Base-by-base conservation (phyloP, 2,329 filamentous ascomycete species). In the Thielaviopsis punctulata region DNA sequence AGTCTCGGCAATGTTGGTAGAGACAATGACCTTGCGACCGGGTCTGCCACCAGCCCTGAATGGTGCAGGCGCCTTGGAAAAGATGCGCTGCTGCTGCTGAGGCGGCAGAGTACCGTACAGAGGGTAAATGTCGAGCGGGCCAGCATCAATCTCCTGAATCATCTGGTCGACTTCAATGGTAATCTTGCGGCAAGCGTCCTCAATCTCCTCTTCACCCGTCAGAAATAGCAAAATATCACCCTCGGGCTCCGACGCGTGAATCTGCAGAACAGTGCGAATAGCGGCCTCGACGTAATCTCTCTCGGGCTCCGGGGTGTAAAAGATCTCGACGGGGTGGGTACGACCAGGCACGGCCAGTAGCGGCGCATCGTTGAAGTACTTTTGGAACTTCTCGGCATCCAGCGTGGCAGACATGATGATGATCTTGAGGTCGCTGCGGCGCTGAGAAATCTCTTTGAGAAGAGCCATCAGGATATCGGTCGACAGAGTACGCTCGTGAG, bases 371-470 rank as follows among this genome's bases (percentile, higher is more conserved):
- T 88, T 86, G 72, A 98, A 98, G 70, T 98, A 98, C 56, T 81
- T 82, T 67, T 96, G 92, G 65, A 98, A 98, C 69, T 98, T 98
- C 63, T 95, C 84, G 4, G 92, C 92, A 68, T 98, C 92, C 52
- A 98, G 77, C 9, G 92, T 98, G 56, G 92, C 92, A 63, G 90
- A 96, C 81, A 96, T 98, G 75, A 98, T 92, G 63, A 98, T 92
- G 62, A 98, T 86, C 72, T 98, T 98, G 62, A 98, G 73, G 65
- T 98, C 92, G 3, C 86, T 77, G 55, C 92, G 77, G 61, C 88
- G 79, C 60, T 75, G 68, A 30, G 89, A 80, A 43, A 96, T 82
- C 63, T 94, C 86, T 71, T 98, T 98, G 56, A 98, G 72, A 55
- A 98, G 74, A 52, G 89, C 92, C 85, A 98, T 96, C 54, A 98